These are phyloP conservation scores for Strobilomyces confusus DNA, from an alignment of 768 basidiomycete genomes.

Conservation along the genomic window DNA sequence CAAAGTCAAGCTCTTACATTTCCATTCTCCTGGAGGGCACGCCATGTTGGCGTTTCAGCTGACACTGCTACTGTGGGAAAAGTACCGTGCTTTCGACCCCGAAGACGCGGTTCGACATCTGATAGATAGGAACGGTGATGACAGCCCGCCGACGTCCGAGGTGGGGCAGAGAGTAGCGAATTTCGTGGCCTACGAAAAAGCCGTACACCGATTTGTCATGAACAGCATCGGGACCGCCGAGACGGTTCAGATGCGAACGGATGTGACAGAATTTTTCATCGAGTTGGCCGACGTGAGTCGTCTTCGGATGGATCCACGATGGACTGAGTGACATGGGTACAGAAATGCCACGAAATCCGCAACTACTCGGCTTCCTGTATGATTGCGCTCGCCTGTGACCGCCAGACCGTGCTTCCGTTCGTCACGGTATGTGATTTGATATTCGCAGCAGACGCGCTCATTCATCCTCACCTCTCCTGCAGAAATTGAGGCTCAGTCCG, in stretches of 20 bases:
- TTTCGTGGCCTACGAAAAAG: constrained; percentile 35
- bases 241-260: constrained; percentile 18
- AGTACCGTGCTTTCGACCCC: constrained; percentile 39
- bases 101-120: constrained; percentile 41
- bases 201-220: constrained; percentile 44
- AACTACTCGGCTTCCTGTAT: constrained; percentile 44
- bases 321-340: constrained; percentile 1
- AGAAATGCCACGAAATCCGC: constrained; percentile 44
- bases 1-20: constrained; percentile 29
- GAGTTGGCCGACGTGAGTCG: constrained; percentile 40
- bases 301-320: not conserved
- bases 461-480: not conserved
- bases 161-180: constrained; percentile 25
- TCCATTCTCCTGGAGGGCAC: constrained; percentile 35
- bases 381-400: constrained; percentile 41
- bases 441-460: not conserved
- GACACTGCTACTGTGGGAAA: constrained; percentile 36
- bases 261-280: constrained; percentile 41
- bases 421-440: constrained; percentile 15
- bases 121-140: constrained; percentile 30
- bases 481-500: constrained; percentile 27
- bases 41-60: constrained; percentile 46
- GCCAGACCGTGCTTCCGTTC: constrained; percentile 34
- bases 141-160: constrained; percentile 24
- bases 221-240: constrained; percentile 24